Percentiles rank a stretch among this genome's conserved stretches.
Evolutionary conservation across 2,329 filamentous ascomycete species (phyloP).

Genomic region (Epichloe baconii): DNA sequence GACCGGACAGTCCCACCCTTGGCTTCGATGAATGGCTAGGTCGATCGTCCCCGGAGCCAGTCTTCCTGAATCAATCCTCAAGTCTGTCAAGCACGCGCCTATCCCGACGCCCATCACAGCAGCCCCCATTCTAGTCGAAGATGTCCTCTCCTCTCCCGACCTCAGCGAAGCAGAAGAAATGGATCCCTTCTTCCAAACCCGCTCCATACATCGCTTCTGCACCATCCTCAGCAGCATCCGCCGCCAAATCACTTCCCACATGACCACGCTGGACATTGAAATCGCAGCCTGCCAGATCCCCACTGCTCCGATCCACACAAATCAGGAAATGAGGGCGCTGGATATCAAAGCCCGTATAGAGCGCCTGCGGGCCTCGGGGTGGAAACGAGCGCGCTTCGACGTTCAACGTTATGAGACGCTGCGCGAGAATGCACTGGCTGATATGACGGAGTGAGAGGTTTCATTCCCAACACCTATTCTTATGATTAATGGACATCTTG

Average conservation of each 20-base stretch:
- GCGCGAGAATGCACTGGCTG: conserved; percentile 36
- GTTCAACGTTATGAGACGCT: conserved; percentile 38
- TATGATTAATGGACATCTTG: no score
- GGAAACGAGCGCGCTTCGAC: conserved; percentile 44
- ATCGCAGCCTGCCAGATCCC: conserved; percentile 16
- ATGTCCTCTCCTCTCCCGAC: conserved; percentile 3
- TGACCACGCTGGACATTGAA: conserved; percentile 31
- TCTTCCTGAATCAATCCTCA: conserved; percentile 11
- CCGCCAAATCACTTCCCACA: conserved; percentile 35
- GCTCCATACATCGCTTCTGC: conserved; percentile 35
- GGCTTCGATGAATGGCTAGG: conserved; percentile 35
- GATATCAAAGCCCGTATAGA: conserved; percentile 40
- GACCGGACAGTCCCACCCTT: conserved; percentile 47
- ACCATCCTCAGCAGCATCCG: conserved; percentile 34
- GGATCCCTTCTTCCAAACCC: conserved; percentile 27
- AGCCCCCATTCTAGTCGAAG: background rate
- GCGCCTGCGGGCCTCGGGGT: conserved; percentile 38
- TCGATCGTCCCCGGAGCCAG: conserved; percentile 9
- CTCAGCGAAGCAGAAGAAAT: conserved; percentile 5
- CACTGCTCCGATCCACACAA: conserved; percentile 10
- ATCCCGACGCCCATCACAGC: background rate
- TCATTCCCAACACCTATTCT: background rate
- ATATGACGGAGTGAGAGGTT: conserved; percentile 21
- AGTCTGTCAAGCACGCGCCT: conserved; percentile 1
- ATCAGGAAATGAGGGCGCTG: conserved; percentile 23